Evolutionary conservation across 768 basidiomycete species (phyloP).

Genomic region (Suillus cothurnatus): DNA sequence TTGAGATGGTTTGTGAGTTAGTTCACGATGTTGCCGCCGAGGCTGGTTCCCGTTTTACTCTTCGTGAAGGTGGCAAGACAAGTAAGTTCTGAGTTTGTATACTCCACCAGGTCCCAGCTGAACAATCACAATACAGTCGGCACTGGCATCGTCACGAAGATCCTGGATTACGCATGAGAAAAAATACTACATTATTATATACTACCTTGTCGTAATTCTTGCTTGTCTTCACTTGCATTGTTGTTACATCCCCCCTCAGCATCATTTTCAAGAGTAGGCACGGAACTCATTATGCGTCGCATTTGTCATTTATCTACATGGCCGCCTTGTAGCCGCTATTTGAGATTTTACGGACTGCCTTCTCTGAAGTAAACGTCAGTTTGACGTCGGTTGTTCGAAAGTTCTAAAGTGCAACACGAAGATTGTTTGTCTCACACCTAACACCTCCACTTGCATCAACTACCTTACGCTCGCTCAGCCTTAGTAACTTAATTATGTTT

Average conservation of each 20-base stretch:
- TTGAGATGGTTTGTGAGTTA: slow-evolving; percentile 87
- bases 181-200: slow-evolving; percentile 15
- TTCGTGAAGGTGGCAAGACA: slow-evolving; percentile 94
- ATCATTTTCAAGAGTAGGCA: slow-evolving; percentile 17
- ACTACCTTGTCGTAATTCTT: slow-evolving; percentile 21
- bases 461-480: background rate
- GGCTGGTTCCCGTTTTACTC: slow-evolving; percentile 85
- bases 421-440: slow-evolving; percentile 14
- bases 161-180: slow-evolving; percentile 49
- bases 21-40: slow-evolving; percentile 88
- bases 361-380: slow-evolving; percentile 9
- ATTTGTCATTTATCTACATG: background rate
- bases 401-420: slow-evolving; percentile 4
- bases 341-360: background rate
- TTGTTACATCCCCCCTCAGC: slow-evolving; percentile 27
- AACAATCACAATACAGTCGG: slow-evolving; percentile 58
- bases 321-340: slow-evolving; percentile 1
- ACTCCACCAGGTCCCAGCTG: slow-evolving; percentile 2
- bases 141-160: slow-evolving; percentile 92
- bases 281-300: background rate
- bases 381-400: slow-evolving; percentile 6
- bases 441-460: slow-evolving; percentile 11
- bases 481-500: slow-evolving; percentile 12
- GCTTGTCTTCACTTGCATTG: slow-evolving; percentile 17
- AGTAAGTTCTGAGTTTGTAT: slow-evolving; percentile 48